These are phyloP conservation scores for Colletotrichum lindemuthianum DNA, from an alignment of 2,329 filamentous ascomycete genomes.

Conservation along the genomic window DNA sequence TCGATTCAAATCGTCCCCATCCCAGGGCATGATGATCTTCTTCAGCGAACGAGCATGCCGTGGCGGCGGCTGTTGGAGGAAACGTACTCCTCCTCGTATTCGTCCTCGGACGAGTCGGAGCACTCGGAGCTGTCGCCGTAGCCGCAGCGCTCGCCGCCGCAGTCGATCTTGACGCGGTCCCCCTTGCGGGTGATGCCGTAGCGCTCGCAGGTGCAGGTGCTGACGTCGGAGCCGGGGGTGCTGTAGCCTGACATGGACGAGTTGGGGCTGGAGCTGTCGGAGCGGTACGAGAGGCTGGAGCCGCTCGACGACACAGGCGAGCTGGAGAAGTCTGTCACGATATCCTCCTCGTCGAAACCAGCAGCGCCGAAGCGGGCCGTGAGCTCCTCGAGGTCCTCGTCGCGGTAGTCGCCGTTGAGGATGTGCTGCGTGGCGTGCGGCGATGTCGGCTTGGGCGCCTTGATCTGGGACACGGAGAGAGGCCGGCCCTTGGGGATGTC, in stretches of 20 bases:
- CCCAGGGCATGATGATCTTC: constrained; percentile 20
- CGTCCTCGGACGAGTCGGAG: constrained; percentile 69
- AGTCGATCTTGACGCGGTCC: constrained; percentile 95
- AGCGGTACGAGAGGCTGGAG: constrained; percentile 77
- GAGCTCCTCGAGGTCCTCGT: constrained; percentile 80
- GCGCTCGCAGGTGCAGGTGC: constrained; percentile 90
- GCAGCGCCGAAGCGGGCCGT: constrained; percentile 76
- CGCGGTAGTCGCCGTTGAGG: constrained; percentile 81
- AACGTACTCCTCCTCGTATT: constrained; percentile 57
- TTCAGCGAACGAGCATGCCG: constrained; percentile 66
- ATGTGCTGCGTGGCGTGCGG: constrained; percentile 90
- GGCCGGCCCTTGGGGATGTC: constrained; percentile 90
- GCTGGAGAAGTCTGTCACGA: constrained; percentile 63
- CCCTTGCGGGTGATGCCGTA: constrained; percentile 96
- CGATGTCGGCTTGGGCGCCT: constrained; percentile 88
- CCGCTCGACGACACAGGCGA: constrained; percentile 74
- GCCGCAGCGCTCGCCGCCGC: constrained; percentile 87
- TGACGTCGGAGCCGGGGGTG: constrained; percentile 79
- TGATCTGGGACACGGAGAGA: constrained; percentile 88
- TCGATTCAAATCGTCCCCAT: constrained; percentile 16
- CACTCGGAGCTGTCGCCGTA: constrained; percentile 78
- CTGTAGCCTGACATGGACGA: constrained; percentile 82
- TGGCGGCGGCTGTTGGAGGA: constrained; percentile 68
- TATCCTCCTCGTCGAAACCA: constrained; percentile 67
- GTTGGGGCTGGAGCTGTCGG: constrained; percentile 78